These are phyloP conservation scores for Claviceps sp. DNA, from an alignment of 2,329 filamentous ascomycete genomes.

Conservation along the genomic window DNA sequence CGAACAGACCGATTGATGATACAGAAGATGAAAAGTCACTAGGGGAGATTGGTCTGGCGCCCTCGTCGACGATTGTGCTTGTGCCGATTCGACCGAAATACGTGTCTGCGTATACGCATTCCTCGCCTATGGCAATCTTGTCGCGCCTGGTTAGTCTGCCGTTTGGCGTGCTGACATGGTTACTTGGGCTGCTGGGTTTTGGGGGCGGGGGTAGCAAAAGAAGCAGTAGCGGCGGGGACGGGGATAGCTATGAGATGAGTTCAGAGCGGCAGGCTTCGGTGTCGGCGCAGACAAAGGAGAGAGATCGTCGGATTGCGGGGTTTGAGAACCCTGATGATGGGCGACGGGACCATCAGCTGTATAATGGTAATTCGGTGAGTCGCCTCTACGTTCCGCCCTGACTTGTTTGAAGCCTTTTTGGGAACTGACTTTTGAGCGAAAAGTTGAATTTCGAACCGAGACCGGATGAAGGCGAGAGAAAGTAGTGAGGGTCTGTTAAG, in stretches of 20 bases:
- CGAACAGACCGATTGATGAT: constrained; percentile 60
- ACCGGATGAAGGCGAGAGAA: constrained; percentile 42
- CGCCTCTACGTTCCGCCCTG: not conserved
- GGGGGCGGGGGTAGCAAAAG: constrained; percentile 7
- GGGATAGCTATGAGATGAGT: not conserved
- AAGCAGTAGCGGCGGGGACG: constrained; percentile 5
- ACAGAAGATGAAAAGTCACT: constrained; percentile 61
- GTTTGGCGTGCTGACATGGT: constrained; percentile 21
- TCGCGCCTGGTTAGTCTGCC: constrained; percentile 18
- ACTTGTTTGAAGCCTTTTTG: not conserved
- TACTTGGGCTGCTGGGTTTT: constrained; percentile 20
- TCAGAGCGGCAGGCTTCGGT: constrained; percentile 1
- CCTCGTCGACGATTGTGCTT: constrained; percentile 72
- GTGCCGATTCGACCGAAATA: constrained; percentile 46
- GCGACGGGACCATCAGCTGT: constrained; percentile 55
- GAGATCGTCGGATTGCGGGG: constrained; percentile 13
- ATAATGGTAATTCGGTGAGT: constrained; percentile 80
- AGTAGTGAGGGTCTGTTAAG: not conserved
- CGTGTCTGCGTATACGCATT: constrained; percentile 26
- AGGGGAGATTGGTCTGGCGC: constrained; percentile 56
- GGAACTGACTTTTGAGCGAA: not conserved
- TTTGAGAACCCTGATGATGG: constrained; percentile 36
- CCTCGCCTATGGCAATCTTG: constrained; percentile 14
- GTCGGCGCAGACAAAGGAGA: constrained; percentile 11
- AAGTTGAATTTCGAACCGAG: constrained; percentile 58